phyloP scores from a whole-genome alignment of 257 asterid species.

The Cinchona pubescens region DNA sequence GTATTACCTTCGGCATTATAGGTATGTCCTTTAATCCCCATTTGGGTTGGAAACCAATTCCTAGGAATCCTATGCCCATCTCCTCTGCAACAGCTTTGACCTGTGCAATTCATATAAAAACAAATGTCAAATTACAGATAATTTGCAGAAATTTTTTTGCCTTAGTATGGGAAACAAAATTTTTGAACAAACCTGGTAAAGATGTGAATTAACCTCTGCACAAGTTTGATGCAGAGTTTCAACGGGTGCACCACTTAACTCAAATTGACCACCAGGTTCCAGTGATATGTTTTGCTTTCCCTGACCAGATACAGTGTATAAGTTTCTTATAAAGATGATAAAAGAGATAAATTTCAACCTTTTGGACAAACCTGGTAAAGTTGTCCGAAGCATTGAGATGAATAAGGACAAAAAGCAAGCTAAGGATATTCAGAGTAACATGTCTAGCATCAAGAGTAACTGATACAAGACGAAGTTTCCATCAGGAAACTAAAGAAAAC shows the following conservation, averaged over 20 bases:
- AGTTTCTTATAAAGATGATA: background rate
- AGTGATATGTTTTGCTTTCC: constrained; percentile 91
- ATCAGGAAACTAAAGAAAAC: background rate
- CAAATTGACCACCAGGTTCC: constrained; percentile 99
- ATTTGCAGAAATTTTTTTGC: background rate
- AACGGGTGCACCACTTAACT: constrained; percentile 98
- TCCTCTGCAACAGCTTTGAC: constrained; percentile 98
- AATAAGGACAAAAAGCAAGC: background rate
- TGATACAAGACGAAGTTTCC: background rate
- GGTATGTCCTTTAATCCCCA: constrained; percentile 92
- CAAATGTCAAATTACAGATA: background rate
- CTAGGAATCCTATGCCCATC: constrained; percentile 94
- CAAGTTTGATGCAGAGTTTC: constrained; percentile 97
- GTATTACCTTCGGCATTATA: constrained; percentile 91
- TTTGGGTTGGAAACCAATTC: constrained; percentile 93
- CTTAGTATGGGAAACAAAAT: background rate
- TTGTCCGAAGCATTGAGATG: background rate
- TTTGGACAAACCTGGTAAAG: too few species aligned
- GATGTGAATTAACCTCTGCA: constrained; percentile 98
- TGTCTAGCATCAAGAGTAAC: background rate
- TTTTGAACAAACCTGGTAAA: constrained; percentile 61
- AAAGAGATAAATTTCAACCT: background rate
- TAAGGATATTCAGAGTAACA: background rate
- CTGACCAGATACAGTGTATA: constrained; percentile 34
- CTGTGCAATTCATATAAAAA: constrained; percentile 38